Conservation (phyloP, 2,329 filamentous ascomycete genomes). For the Beauveria medogensis region DNA sequence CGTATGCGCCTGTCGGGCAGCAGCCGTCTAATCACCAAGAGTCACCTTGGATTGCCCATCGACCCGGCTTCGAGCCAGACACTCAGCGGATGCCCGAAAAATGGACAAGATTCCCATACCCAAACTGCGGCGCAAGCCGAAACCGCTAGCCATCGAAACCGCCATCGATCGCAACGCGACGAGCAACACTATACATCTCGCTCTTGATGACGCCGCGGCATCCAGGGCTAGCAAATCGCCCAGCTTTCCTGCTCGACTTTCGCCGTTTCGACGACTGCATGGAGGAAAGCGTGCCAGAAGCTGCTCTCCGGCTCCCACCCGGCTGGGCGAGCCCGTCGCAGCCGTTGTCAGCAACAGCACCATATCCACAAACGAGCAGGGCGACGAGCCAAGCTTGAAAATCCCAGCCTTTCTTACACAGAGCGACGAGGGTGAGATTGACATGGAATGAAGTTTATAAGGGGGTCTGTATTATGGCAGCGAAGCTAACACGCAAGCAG, state of each 20-base stretch:
- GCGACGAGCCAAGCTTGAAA: conserved; percentile 17
- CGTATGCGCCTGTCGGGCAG: conserved; percentile 1
- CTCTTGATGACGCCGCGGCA: not conserved
- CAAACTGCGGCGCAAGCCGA: conserved; percentile 35
- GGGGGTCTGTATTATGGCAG: not conserved
- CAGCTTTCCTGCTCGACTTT: conserved; percentile 23
- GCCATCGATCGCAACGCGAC: conserved; percentile 26
- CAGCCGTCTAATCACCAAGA: not conserved
- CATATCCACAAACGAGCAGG: conserved; percentile 5
- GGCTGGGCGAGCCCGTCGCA: conserved; percentile 14
- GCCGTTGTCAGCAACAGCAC: conserved; percentile 31
- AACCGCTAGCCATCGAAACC: conserved; percentile 35
- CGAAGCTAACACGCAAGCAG: conserved; percentile 32
- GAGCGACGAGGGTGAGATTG: conserved; percentile 25
- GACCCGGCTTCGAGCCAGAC: not conserved
- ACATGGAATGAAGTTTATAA: not conserved
- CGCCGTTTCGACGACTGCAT: conserved; percentile 37
- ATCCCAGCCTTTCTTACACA: conserved; percentile 32
- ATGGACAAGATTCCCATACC: conserved; percentile 37
- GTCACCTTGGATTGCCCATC: not conserved
- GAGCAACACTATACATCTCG: conserved; percentile 10
- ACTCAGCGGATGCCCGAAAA: not conserved
- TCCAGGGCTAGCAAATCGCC: conserved; percentile 7
- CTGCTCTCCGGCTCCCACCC: conserved; percentile 28
- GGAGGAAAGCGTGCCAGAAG: conserved; percentile 37